phyloP scores from a whole-genome alignment of 169 alveolate species.

The Ichthyophthirius multifiliis region DNA sequence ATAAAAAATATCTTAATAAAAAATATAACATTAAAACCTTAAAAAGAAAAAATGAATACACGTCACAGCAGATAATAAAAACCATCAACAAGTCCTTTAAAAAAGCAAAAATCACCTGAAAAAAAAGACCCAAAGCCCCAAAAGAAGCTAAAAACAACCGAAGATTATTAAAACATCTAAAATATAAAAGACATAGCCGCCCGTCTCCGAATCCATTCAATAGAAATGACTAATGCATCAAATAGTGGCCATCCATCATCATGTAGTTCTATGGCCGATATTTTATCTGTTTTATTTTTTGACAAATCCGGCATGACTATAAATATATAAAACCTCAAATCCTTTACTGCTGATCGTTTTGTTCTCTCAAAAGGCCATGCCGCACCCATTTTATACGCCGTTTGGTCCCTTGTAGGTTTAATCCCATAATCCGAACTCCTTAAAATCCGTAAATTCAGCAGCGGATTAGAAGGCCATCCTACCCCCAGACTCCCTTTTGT shows the following conservation, averaged over 20 bases:
- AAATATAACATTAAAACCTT: too few species aligned
- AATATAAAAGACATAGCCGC: constrained; percentile 19
- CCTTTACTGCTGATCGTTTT: constrained; percentile 45
- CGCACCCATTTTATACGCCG: constrained; percentile 64
- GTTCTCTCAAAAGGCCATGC: constrained; percentile 64
- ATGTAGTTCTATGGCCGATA: constrained; percentile 59
- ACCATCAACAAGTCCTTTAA: too few species aligned
- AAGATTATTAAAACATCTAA: too few species aligned
- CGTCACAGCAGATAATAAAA: too few species aligned
- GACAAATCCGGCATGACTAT: constrained; percentile 32
- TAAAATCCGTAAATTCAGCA: constrained; percentile 42
- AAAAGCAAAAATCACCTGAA: too few species aligned
- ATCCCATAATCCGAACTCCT: constrained; percentile 18
- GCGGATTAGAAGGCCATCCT: constrained; percentile 65
- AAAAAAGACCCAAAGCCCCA: too few species aligned
- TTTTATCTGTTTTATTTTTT: constrained; percentile 54
- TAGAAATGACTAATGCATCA: constrained; percentile 49
- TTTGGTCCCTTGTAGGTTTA: constrained; percentile 55
- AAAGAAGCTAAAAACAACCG: too few species aligned
- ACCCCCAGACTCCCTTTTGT: constrained; percentile 61
- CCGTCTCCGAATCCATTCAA: constrained; percentile 40
- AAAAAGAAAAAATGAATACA: too few species aligned
- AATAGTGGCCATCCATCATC: constrained; percentile 64
- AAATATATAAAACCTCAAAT: constrained; percentile 46
- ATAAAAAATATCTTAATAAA: too few species aligned